Percentiles rank a stretch among this genome's conserved stretches.
Conservation (phyloP, 2,329 filamentous ascomycete genomes). For the Ramichloridium luteum region DNA sequence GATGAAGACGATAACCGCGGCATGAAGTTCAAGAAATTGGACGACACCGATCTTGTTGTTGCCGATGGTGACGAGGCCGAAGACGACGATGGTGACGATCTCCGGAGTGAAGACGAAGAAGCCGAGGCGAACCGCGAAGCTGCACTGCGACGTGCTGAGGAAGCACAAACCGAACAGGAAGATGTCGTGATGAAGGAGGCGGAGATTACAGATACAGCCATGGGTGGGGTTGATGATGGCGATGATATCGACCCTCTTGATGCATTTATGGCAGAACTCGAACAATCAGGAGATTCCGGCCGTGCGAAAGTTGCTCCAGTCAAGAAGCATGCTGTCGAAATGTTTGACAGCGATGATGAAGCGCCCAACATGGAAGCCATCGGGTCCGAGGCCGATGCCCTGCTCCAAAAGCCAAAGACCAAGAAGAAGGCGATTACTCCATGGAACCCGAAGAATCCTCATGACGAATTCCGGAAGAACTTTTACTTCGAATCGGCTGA, state of each 20-base stretch:
- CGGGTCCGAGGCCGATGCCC: constrained; percentile 51
- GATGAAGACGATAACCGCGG: constrained; percentile 67
- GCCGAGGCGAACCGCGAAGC: constrained; percentile 77
- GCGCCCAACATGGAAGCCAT: constrained; percentile 55
- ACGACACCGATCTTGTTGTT: constrained; percentile 51
- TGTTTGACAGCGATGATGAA: constrained; percentile 77
- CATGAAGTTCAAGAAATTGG: constrained; percentile 71
- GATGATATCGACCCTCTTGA: constrained; percentile 81
- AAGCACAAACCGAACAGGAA: constrained; percentile 32
- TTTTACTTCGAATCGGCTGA: constrained; percentile 91
- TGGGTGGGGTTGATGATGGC: constrained; percentile 5
- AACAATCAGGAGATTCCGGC: constrained; percentile 33
- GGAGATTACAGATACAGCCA: constrained; percentile 13
- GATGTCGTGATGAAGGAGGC: constrained; percentile 31
- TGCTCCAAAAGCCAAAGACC: constrained; percentile 50
- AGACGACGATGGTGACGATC: constrained; percentile 46
- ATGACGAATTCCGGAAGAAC: constrained; percentile 78
- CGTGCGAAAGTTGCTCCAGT: neutral
- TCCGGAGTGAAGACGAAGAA: constrained; percentile 74
- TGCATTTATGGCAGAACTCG: constrained; percentile 80
- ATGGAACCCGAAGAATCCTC: constrained; percentile 79
- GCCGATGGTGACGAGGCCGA: constrained; percentile 40
- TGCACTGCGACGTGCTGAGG: constrained; percentile 57
- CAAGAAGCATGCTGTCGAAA: constrained; percentile 32
- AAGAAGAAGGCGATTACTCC: constrained; percentile 95